phyloP scores from a whole-genome alignment of 1,284 basidiomycete genomes.

The Leccinum angustisporum region DNA sequence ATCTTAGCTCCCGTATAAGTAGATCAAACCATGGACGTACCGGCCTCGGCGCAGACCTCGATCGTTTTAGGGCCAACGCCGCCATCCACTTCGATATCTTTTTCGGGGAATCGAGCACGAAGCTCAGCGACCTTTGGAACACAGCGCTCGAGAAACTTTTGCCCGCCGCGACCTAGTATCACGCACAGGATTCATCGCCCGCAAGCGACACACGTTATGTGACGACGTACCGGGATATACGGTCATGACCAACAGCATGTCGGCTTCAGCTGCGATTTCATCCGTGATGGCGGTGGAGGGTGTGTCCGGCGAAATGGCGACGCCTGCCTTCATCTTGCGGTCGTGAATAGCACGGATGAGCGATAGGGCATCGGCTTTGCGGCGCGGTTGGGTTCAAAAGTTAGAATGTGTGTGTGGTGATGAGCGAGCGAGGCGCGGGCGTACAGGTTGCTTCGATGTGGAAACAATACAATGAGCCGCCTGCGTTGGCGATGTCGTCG shows the following conservation, averaged over 20 bases:
- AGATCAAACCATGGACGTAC: slow-evolving; percentile 42
- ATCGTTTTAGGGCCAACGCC: slow-evolving; percentile 93
- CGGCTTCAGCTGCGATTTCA: slow-evolving; percentile 74
- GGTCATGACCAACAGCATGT: slow-evolving; percentile 98
- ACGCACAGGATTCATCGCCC: background rate
- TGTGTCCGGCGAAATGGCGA: slow-evolving; percentile 94
- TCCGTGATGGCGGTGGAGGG: slow-evolving; percentile 84
- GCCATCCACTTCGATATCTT: slow-evolving; percentile 97
- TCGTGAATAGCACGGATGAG: slow-evolving; percentile 78
- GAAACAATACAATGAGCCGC: slow-evolving; percentile 95
- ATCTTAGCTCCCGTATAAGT: background rate
- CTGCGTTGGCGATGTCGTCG: slow-evolving; percentile 91
- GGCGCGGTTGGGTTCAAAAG: background rate
- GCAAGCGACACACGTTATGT: background rate
- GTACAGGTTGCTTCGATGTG: slow-evolving; percentile 93
- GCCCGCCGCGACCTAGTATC: slow-evolving; percentile 86
- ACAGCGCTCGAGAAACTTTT: slow-evolving; percentile 95
- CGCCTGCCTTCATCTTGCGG: slow-evolving; percentile 85
- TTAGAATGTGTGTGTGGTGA: background rate
- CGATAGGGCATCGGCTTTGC: slow-evolving; percentile 65
- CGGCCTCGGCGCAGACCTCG: slow-evolving; percentile 87
- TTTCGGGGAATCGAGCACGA: slow-evolving; percentile 85
- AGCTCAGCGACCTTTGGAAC: slow-evolving; percentile 93
- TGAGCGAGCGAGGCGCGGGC: slow-evolving; percentile 30
- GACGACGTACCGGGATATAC: slow-evolving; percentile 75